Evolutionary conservation across 129 eudicot species (phyloP).

Genomic region (Deinandra increscens): DNA sequence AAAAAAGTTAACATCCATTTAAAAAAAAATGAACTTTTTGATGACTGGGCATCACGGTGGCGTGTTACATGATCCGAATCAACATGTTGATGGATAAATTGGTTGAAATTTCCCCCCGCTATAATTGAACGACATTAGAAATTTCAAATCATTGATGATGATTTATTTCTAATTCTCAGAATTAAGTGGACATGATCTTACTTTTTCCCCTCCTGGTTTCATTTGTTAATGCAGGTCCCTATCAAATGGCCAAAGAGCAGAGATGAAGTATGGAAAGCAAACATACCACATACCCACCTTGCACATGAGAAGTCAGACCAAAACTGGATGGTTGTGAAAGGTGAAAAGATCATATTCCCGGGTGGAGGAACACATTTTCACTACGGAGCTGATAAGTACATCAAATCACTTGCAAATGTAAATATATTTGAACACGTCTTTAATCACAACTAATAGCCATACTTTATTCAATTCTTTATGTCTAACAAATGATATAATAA

Average conservation of each 20-base stretch:
- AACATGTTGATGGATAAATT: background rate
- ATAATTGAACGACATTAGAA: background rate
- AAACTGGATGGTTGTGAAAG: slow-evolving; percentile 99
- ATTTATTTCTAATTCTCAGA: background rate
- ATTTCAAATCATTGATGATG: background rate
- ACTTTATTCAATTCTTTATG: background rate
- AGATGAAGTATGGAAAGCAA: slow-evolving; percentile 97
- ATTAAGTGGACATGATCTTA: background rate
- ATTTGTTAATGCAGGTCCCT: slow-evolving; percentile 55
- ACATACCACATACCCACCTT: slow-evolving; percentile 99
- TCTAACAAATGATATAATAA: slow-evolving; percentile 9
- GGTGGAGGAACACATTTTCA: slow-evolving; percentile 99
- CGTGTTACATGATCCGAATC: background rate
- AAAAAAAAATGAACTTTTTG: too few species aligned
- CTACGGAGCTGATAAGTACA: slow-evolving; percentile 96
- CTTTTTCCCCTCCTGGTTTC: slow-evolving; percentile 6
- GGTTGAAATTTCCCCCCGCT: background rate
- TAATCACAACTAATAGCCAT: background rate
- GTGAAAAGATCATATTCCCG: slow-evolving; percentile 85
- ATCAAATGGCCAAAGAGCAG: slow-evolving; percentile 99
- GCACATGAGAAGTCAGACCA: slow-evolving; percentile 98
- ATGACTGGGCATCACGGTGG: too few species aligned
- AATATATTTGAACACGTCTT: slow-evolving; percentile 12
- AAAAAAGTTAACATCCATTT: too few species aligned
- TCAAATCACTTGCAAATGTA: slow-evolving; percentile 90